phyloP scores from a whole-genome alignment of 2,329 filamentous ascomycete species.

The Fusarium hainanense region DNA sequence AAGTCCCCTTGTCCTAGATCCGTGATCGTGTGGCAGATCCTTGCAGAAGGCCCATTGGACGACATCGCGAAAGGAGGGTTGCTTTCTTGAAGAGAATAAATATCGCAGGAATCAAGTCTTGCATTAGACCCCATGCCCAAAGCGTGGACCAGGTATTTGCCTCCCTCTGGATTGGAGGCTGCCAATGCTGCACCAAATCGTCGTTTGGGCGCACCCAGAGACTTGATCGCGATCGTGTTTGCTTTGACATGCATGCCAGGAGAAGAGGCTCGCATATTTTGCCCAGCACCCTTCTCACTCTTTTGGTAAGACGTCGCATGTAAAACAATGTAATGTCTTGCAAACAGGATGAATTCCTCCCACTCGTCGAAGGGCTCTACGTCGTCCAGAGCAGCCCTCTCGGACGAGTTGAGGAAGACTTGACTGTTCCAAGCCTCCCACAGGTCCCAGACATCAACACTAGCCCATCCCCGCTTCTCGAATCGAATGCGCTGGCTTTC shows the following conservation, averaged over 20 bases:
- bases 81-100: constrained; percentile 53
- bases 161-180: constrained; percentile 52
- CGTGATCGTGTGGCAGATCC: constrained; percentile 83
- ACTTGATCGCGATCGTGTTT: constrained; percentile 22
- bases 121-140: constrained; percentile 59
- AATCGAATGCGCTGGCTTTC: constrained; percentile 78
- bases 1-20: constrained; percentile 67
- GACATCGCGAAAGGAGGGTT: constrained; percentile 43
- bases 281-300: background rate
- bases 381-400: constrained; percentile 72
- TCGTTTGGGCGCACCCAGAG: constrained; percentile 52
- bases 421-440: constrained; percentile 86
- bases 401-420: constrained; percentile 68
- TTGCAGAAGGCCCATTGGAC: constrained; percentile 47
- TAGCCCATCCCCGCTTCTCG: constrained; percentile 72
- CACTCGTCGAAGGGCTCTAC: constrained; percentile 93
- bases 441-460: constrained; percentile 72
- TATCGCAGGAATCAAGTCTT: constrained; percentile 62
- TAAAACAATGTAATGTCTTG: constrained; percentile 84
- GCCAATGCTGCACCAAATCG: constrained; percentile 70
- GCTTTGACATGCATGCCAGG: constrained; percentile 3
- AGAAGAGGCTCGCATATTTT: background rate
- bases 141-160: constrained; percentile 58
- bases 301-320: constrained; percentile 58
- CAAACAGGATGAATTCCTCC: constrained; percentile 92